Evolutionary conservation across 1,139 yeast genomes (phyloP), one percentile per base, ranked within the genome.

Genomic region (Zygoascus sp.): DNA sequence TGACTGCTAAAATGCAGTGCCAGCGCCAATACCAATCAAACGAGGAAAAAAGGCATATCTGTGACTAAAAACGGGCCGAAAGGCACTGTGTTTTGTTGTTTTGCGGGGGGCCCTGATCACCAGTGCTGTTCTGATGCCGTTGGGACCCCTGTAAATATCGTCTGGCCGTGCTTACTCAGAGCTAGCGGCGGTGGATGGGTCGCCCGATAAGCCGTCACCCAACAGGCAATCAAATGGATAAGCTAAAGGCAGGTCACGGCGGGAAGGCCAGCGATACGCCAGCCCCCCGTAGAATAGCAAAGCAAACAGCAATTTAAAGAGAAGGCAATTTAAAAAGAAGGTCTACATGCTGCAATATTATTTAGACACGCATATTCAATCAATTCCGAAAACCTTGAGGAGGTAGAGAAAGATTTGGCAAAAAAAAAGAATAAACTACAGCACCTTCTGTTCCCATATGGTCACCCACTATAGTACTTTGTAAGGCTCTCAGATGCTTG

Each of bases 401-500:
- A n/a, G n/a, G n/a, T n/a, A n/a, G n/a, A n/a, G n/a, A n/a, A n/a
- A n/a, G n/a, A n/a, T n/a, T n/a, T n/a, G n/a, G n/a, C n/a, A 23
- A 23, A 25, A 28, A 37, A 43, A 43, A 36, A 40, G 17, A 25
- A 39, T 13, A 21, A 43, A 43, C 46, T 43, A 43, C 46, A 43
- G 35, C 42, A 43, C 46, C 32, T 43, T 43, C 46, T 36, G 46
- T 43, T 43, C 46, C 40, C 46, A 25, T 38, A 43, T 43, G 46
- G 46, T 43, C 46, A 35, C 46, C 46, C 46, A 43, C 46, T 43
- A 38, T 25, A 43, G 36, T 43, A 43, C 46, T 43, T 17, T 22
- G 46, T 43, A 43, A 43, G 32, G 46, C 46, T 43, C 46, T 43
- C 42, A 37, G 46, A 39, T 32, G 46, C 46, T 43, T 43, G 40